Evolutionary conservation across 495 filamentous ascomycete species (phyloP), one percentile per base, ranked within the genome.

Genomic region (Aspergillus avenaceus): DNA sequence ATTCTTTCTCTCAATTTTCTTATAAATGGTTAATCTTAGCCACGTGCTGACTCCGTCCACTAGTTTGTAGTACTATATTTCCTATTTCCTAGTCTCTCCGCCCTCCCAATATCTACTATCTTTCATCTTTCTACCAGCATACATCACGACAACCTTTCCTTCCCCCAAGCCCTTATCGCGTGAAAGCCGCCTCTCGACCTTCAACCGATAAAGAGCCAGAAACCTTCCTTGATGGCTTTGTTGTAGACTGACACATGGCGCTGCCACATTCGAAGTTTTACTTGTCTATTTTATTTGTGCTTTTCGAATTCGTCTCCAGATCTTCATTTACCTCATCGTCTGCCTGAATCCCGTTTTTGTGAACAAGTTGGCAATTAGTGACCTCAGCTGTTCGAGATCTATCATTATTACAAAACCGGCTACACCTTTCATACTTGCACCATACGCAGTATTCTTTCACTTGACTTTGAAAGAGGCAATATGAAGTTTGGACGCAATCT

Each of bases 401-500:
- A 36, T 12, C 14, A 12, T 36, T 3, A 36, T 18, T 8, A 16
- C 4, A 12, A 36, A 12, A 16, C n/a, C 14, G 6, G 6, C n/a
- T 6, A 16, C n/a, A 8, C 29, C 7, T 19, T 21, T 16, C 29
- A 12, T 12, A 7, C 3, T 38, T 18, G 31, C 14, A 5, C 11
- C 2, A 16, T 5, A 38, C 34, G 9, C 4, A 21, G n/a, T 9
- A 31, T 3, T 31, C 8, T 3, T 8, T 11, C 9, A 31, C 9
- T 13, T 6, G 14, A 13, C 4, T n/a, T 12, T 24, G n/a, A 21
- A 34, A 22, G 41, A 13, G n/a, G 22, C 32, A 73, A 43, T 0
- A 91, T 92, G 88, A 92, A 92, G 74, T 92, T 92, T 60, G 86
- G 87, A 43, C 82, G 79, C 71, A 88, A 84, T 73, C 79, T 98